These are phyloP conservation scores for Podospora pseudoanserina DNA, from an alignment of 495 filamentous ascomycete species.

Conservation along the genomic window DNA sequence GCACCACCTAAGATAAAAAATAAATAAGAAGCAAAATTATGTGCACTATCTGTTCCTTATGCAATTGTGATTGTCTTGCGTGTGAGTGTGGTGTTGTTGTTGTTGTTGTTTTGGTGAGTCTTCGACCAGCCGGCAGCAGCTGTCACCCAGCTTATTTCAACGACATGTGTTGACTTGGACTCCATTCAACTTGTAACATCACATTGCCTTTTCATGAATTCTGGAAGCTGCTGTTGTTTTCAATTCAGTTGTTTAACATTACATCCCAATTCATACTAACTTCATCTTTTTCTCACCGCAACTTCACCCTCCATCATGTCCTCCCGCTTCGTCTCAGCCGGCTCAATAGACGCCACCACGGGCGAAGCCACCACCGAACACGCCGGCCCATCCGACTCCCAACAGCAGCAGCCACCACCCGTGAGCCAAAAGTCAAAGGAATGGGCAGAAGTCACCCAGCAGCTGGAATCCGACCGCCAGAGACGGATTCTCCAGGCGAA, in stretches of 20 bases:
- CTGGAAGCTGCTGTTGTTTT: too few relatives aligned
- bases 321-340: conserved; percentile 87
- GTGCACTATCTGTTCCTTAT: neutral
- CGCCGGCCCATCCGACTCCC: neutral
- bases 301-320: conserved; percentile 45
- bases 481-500: conserved; percentile 42
- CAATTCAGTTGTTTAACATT: too few relatives aligned
- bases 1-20: conserved; percentile 10
- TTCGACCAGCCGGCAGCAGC: conserved; percentile 2
- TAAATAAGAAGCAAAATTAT: conserved; percentile 12
- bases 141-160: neutral
- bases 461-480: conserved; percentile 58
- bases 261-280: too few relatives aligned
- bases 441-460: conserved; percentile 73
- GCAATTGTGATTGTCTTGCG: neutral
- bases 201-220: too few relatives aligned
- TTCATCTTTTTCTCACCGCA: neutral
- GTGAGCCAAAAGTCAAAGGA: conserved; percentile 24
- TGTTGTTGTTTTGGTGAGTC: neutral
- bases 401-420: conserved; percentile 12
- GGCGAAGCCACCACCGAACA: conserved; percentile 18
- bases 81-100: neutral
- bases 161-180: neutral
- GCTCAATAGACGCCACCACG: conserved; percentile 62
- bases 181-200: neutral